These are phyloP conservation scores for Leccinum subrobustum DNA, from an alignment of 1,284 basidiomycete species.

Conservation along the genomic window DNA sequence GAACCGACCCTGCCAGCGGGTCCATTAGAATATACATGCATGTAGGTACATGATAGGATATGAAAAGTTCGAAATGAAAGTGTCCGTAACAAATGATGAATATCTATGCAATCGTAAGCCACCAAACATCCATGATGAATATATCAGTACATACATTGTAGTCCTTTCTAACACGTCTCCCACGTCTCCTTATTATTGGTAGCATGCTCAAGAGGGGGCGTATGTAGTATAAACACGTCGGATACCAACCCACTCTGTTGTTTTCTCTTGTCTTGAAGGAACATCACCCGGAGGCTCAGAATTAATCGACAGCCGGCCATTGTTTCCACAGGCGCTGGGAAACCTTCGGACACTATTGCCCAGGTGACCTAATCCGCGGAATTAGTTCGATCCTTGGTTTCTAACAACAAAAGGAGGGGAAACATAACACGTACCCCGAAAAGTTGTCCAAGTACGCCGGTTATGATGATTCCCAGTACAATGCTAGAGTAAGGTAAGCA, in stretches of 20 bases:
- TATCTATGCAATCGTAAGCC: neutral
- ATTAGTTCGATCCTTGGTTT: neutral
- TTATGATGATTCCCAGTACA: conserved; percentile 1
- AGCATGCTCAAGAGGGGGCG: neutral
- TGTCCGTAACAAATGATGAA: neutral
- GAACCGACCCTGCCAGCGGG: neutral
- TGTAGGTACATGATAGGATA: neutral
- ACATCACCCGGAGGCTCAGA: conserved; percentile 3
- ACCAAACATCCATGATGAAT: neutral
- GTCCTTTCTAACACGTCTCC: neutral
- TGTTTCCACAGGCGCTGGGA: neutral
- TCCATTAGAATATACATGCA: neutral
- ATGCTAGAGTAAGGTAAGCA: conserved; percentile 9
- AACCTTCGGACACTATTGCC: neutral
- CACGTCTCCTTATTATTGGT: neutral
- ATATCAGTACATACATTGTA: neutral
- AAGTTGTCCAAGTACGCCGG: neutral
- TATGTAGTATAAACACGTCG: neutral
- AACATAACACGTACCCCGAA: conserved; percentile 11
- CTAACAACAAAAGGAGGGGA: neutral
- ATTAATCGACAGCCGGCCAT: conserved; percentile 12
- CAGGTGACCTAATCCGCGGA: neutral
- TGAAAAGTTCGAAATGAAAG: neutral
- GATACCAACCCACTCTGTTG: neutral
- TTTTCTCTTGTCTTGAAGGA: neutral